These are phyloP conservation scores for Backusella psychrophila DNA, from an alignment of 192 early-diverging fungal genomes.

Conservation along the genomic window DNA sequence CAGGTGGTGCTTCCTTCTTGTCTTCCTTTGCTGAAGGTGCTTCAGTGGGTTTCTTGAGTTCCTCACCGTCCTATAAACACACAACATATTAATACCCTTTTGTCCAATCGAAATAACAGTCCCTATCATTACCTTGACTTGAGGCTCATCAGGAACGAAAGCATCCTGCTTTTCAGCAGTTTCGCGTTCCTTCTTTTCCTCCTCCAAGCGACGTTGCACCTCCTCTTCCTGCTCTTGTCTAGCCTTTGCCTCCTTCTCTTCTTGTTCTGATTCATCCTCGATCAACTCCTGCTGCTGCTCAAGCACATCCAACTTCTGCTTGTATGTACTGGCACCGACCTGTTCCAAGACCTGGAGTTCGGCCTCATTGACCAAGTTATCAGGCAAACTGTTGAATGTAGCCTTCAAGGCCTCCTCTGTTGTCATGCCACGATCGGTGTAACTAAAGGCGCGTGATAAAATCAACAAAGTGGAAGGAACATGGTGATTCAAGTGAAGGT, in stretches of 20 bases:
- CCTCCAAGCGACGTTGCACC: conserved; percentile 7
- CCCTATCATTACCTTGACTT: neutral
- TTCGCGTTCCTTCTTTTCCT: conserved; percentile 6
- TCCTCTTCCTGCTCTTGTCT: conserved; percentile 43
- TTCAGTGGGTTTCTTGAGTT: neutral
- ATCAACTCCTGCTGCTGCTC: conserved; percentile 97
- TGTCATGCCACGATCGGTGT: conserved; percentile 51
- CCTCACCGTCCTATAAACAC: neutral
- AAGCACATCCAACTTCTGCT: conserved; percentile 91
- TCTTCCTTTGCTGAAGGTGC: conserved; percentile 6
- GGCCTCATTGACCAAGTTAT: conserved; percentile 87
- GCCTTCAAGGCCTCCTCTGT: conserved; percentile 86
- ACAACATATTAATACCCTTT: neutral
- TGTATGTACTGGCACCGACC: conserved; percentile 86
- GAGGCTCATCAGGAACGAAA: conserved; percentile 17
- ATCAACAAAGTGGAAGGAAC: conserved; percentile 90
- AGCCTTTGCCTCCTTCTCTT: conserved; percentile 65
- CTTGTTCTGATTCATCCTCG: conserved; percentile 91
- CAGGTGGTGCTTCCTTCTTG: neutral
- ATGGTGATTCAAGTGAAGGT: conserved; percentile 89
- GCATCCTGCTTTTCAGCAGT: conserved; percentile 17
- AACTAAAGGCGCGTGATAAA: conserved; percentile 84
- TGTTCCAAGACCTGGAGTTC: conserved; percentile 84
- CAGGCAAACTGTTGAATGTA: conserved; percentile 87
- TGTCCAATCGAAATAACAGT: no score